Evolutionary conservation across 2,329 filamentous ascomycete species (phyloP), one percentile per base, ranked within the genome.

Genomic region (Ceratocystis cubensis): DNA sequence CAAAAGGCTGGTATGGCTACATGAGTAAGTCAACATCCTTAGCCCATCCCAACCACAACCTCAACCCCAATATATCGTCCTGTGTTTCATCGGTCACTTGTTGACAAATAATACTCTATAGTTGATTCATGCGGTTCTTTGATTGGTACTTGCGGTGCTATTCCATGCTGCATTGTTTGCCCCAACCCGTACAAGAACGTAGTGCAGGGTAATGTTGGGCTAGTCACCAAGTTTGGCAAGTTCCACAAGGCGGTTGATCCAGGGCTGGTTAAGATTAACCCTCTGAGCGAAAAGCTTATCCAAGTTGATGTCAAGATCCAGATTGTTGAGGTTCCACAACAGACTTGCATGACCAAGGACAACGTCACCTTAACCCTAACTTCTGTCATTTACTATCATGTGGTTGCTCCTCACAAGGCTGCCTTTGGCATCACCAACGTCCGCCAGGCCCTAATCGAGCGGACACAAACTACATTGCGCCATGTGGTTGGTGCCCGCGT

Each of bases 301-400:
- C 90, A 95, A 73, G 88, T 99, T 74, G 94, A 99, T 76, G 94
- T 99, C 79, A 99, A 97, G 85, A 96, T 97, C 72, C 94, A 99
- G 79, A 96, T 96, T 70, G 91, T 95, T 75, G 88, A 99, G 80
- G 94, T 99, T 28, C 93, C 93, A 20, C 86, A 92, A 78, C 94
- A 99, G 78, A 86, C 93, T 69, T 97, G 94, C 82, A 99, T 99
- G 92, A 99, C 94, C 76, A 97, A 97, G 80, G 94, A 99, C 81
- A 99, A 99, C 73, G 94, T 97, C 70, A 96, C 89, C 59, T 82
- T 99, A 53, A 87, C 92, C 72, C 82, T 99, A 71, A 97, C 92
- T 61, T 96, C 90, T 5, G 94, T 99, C 75, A 96, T 99, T 78
- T 99, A 99, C 83, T 99, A 99, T 80, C 92, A 96, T 81, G 93